Conservation (phyloP, 768 basidiomycete genomes). For the Dendrothele bispora region DNA sequence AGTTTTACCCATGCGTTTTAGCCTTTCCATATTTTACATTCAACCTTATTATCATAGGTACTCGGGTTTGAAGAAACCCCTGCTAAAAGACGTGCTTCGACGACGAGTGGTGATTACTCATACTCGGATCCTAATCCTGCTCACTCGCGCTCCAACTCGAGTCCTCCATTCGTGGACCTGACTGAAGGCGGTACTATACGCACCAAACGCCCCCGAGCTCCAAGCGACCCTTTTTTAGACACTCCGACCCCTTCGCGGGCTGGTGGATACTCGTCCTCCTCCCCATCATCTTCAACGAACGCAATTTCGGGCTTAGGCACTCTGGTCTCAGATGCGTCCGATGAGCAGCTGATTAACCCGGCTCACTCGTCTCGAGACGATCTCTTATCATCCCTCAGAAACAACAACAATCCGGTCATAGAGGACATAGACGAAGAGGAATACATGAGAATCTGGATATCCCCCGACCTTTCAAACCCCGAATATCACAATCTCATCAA, state of each 20-base stretch:
- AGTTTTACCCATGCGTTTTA: conserved; percentile 29
- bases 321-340: conserved; percentile 29
- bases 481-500: conserved; percentile 69
- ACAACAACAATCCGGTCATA: too few relatives aligned
- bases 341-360: conserved; percentile 43
- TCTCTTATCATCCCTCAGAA: too few relatives aligned
- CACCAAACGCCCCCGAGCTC: conserved; percentile 67
- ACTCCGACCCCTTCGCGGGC: conserved; percentile 61
- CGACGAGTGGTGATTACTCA: conserved; percentile 30
- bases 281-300: conserved; percentile 35
- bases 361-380: conserved; percentile 27
- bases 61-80: conserved; percentile 74
- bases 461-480: conserved; percentile 75
- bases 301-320: conserved; percentile 29
- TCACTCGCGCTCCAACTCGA: conserved; percentile 59
- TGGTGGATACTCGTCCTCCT: conserved; percentile 50
- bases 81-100: conserved; percentile 36
- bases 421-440: conserved; percentile 47
- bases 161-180: conserved; percentile 43
- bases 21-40: conserved; percentile 11
- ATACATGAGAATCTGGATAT: conserved; percentile 76
- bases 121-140: conserved; percentile 37
- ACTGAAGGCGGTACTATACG: conserved; percentile 44
- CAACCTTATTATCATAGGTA: conserved; percentile 27
- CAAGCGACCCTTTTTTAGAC: conserved; percentile 81